These are phyloP conservation scores for Gastrolobium villosum DNA, from an alignment of 306 rosid species.

Conservation along the genomic window DNA sequence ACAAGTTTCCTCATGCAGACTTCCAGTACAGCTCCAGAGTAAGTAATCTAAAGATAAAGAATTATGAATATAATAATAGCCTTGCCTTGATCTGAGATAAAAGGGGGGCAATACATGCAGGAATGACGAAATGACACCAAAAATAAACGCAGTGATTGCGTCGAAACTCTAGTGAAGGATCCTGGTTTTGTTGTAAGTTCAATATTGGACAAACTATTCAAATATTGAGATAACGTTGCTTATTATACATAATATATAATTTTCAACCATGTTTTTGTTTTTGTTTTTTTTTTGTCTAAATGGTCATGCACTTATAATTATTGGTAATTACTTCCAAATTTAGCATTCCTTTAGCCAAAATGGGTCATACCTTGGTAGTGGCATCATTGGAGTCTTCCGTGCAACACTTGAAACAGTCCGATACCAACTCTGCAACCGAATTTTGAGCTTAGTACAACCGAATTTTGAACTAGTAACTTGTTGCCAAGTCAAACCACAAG, in stretches of 20 bases:
- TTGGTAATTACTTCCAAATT: background rate
- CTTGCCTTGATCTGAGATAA: background rate
- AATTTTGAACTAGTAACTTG: no score
- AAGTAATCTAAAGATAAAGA: slow-evolving; percentile 66
- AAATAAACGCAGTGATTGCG: slow-evolving; percentile 23
- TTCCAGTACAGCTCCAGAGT: slow-evolving; percentile 86
- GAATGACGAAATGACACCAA: slow-evolving; percentile 27
- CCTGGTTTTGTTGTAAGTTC: background rate
- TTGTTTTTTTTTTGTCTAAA: background rate
- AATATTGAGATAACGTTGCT: slow-evolving; percentile 27
- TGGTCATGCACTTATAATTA: background rate
- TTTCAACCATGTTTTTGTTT: slow-evolving; percentile 16
- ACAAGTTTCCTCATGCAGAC: slow-evolving; percentile 98
- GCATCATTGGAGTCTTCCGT: slow-evolving; percentile 87
- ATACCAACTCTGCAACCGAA: slow-evolving; percentile 76
- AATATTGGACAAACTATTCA: background rate
- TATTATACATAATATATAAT: background rate
- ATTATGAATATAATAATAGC: background rate
- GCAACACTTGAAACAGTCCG: slow-evolving; percentile 87
- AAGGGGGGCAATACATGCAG: slow-evolving; percentile 1
- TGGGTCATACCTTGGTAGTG: slow-evolving; percentile 68
- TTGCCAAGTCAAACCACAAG: background rate
- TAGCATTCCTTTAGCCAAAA: background rate
- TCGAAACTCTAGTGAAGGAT: background rate
- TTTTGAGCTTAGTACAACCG: slow-evolving; percentile 17